These are phyloP conservation scores for Zizania latifolia DNA, from an alignment of 176 grass and related monocot species.

Conservation along the genomic window DNA sequence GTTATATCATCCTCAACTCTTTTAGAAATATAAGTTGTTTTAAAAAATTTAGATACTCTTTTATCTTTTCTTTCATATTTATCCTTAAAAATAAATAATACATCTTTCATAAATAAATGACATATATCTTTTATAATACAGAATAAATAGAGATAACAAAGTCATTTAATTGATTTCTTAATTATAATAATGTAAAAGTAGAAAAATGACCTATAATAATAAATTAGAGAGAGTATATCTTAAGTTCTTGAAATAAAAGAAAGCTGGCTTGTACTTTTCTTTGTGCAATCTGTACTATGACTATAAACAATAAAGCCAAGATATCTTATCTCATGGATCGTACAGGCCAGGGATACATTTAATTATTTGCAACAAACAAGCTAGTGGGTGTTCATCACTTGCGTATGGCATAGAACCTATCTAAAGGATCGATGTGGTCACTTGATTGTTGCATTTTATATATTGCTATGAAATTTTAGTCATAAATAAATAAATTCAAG, in stretches of 20 bases:
- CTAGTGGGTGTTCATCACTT: not conserved
- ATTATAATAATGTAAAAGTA: too few relatives aligned
- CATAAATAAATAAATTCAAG: not conserved
- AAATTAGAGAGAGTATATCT: too few relatives aligned
- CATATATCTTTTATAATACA: too few relatives aligned
- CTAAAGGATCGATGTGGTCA: not conserved
- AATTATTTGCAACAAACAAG: constrained; percentile 33
- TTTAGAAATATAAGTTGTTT: too few relatives aligned
- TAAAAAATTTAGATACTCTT: too few relatives aligned
- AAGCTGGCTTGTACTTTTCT: not conserved
- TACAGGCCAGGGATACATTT: constrained; percentile 4
- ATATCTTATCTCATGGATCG: constrained; percentile 39
- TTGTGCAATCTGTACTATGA: constrained; percentile 9
- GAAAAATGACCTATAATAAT: too few relatives aligned
- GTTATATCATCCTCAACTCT: too few relatives aligned
- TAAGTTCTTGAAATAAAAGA: not conserved
- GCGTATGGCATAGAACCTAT: constrained; percentile 10
- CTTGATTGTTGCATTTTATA: not conserved
- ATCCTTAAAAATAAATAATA: too few relatives aligned
- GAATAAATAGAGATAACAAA: too few relatives aligned
- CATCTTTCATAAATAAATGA: too few relatives aligned
- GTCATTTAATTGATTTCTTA: too few relatives aligned
- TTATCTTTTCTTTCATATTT: too few relatives aligned
- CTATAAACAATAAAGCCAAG: not conserved
- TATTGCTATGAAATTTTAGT: not conserved